Evolutionary conservation across 768 basidiomycete genomes (phyloP), one percentile per base, ranked within the genome.

Genomic region (Naganishia onofrii): DNA sequence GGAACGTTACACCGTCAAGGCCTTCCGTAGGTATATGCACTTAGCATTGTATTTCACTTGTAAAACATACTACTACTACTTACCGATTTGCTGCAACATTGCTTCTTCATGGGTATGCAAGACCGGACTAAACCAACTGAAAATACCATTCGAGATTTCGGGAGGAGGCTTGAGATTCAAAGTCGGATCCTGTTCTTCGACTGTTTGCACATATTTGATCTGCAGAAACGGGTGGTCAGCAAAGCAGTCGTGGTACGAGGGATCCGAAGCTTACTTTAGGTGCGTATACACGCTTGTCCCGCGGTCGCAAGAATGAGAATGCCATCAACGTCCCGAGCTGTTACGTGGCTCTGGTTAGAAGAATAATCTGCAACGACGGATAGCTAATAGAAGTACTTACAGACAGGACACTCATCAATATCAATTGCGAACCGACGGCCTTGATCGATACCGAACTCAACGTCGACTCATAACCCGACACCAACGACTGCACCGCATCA

Each of bases 81-180:
- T 31, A 79, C 80, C 81, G 67, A 82, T 79, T 34, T 80, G 80
- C 31, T 76, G 72, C 23, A 95, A 83, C 38, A 96, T 87, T 72
- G 93, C 90, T n/a, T 90, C 88, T 78, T 97, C 93, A 76, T 89
- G 89, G 29, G 90, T 88, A 72, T 88, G 86, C 42, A 92, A 76
- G 48, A 97, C 86, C 0, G 93, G 93, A 9, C 89, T 88, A 0
- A 97, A 83, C 95, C 95, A 99, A 72, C 92, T 91, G 57, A 92
- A 86, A 55, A 95, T 79, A 1, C 89, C 88, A 79, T 90, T 88
- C 46, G 88, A 88, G 79, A 95, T 90, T 28, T 87, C 86, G 2
- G 82, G 80, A 13, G 81, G 81, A 8, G 91, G 76, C 51, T 76
- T 78, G 51, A 80, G 78, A 53, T 64, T 36, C 36, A 60, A 32